Conservation (phyloP, 163 green algal genomes). For the Trebouxiophyceae sp. region DNA sequence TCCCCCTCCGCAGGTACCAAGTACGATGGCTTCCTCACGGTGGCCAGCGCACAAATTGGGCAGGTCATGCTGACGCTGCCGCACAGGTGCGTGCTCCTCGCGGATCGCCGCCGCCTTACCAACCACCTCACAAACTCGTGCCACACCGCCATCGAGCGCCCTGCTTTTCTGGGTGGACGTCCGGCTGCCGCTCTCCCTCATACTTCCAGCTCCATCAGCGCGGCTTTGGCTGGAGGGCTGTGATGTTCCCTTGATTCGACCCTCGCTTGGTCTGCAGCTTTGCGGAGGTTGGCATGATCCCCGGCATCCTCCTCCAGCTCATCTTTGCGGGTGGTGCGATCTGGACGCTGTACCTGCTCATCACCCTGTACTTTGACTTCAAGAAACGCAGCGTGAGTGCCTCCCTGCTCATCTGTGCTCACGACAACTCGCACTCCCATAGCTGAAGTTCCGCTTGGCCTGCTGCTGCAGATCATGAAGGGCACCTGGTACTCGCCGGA, state of each 20-base stretch:
- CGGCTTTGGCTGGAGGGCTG: no score
- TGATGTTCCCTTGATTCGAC: no score
- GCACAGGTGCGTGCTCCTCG: no score
- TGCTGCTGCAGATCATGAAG: slow-evolving; percentile 7
- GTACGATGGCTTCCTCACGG: slow-evolving; percentile 6
- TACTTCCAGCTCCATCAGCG: no score
- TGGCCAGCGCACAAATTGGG: slow-evolving; percentile 4
- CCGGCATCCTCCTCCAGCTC: slow-evolving; percentile 13
- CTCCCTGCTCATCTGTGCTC: no score
- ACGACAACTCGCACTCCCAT: no score
- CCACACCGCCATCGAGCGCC: no score
- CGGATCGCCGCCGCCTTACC: no score
- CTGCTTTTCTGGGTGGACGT: no score
- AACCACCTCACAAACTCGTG: no score
- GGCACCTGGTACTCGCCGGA: slow-evolving; percentile 11
- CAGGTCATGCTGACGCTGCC: slow-evolving; percentile 23
- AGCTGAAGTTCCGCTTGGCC: no score
- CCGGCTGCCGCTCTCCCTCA: no score
- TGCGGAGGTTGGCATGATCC: slow-evolving; percentile 10
- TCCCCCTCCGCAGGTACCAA: neutral
- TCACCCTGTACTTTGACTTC: slow-evolving; percentile 16
- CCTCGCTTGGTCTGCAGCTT: neutral
- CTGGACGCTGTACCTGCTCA: slow-evolving; percentile 15
- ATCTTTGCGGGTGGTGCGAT: slow-evolving; percentile 16
- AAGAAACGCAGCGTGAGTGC: slow-evolving; percentile 13